Evolutionary conservation across 2,329 filamentous ascomycete species (phyloP), one percentile per base, ranked within the genome.

Genomic region (Emergomyces africanus): DNA sequence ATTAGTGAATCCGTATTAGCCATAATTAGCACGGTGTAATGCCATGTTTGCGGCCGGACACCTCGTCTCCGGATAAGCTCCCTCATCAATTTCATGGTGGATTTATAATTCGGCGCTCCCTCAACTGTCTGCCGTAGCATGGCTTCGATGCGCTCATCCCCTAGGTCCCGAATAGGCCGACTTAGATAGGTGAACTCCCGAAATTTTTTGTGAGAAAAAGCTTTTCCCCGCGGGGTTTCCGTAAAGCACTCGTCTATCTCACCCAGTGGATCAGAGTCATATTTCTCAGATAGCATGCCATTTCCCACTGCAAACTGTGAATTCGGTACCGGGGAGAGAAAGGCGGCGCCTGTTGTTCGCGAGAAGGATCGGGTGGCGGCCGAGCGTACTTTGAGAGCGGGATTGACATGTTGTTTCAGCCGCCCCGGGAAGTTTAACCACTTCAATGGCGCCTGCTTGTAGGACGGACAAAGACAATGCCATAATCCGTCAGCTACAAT

Each of bases 21-120:
- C 61, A 85, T 78, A 65, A 95, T 84, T 57, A 95, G 74, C 15
- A 86, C 84, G 65, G 89, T 84, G 71, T 94, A 96, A 65, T 77
- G 75, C 5, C 69, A 68, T 33, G 67, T 66, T 28, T 69, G 65
- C 3, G 74, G 75, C 37, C 66, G 64, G 41, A 74, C 61, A 59
- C 70, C 67, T 35, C 71, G 72, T 56, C 71, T 68, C 54, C 67
- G 62, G 57, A 77, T 70, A 33, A 78, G 63, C n/a, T 68, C 64
- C n/a, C 66, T 68, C 30, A 77, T 61, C 44, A 74, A 68, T 37
- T 69, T 66, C 51, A 67, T 68, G 20, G 68, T 64, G 51, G 61
- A 65, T 18, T 60, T 58, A 30, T 73, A 64, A 8, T 64, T 69
- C 3, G 68, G 69, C 5, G 59, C 56, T 3, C 63, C 63, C 9